A percentile compares a stretch with the other conserved stretches of the same genome.
These are phyloP conservation scores for Usnea hakonensis DNA, from an alignment of 495 filamentous ascomycete species.

Conservation along the genomic window DNA sequence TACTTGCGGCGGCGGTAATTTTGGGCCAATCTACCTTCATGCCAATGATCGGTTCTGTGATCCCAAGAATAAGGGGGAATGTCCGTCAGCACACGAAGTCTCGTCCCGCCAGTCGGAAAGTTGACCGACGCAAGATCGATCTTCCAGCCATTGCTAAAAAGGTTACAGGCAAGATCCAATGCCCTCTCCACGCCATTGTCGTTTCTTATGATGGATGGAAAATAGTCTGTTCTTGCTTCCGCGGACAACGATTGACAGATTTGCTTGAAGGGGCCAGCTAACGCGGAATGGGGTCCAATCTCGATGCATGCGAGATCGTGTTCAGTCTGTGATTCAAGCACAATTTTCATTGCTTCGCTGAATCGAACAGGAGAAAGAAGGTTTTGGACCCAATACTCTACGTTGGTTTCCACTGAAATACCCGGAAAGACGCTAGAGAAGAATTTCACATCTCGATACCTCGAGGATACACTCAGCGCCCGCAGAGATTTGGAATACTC, in stretches of 20 bases:
- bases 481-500: slow-evolving; percentile 4
- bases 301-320: slow-evolving; percentile 32
- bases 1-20: slow-evolving; percentile 18
- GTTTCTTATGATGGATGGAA: background rate
- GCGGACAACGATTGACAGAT: slow-evolving; percentile 22
- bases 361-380: slow-evolving; percentile 10
- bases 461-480: background rate
- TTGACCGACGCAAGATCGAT: slow-evolving; percentile 16
- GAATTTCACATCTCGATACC: background rate
- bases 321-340: background rate
- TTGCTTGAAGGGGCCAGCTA: slow-evolving; percentile 50
- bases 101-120: slow-evolving; percentile 7
- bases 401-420: background rate
- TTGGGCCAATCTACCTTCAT: slow-evolving; percentile 39
- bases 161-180: slow-evolving; percentile 3
- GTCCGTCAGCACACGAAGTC: slow-evolving; percentile 22
- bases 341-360: slow-evolving; percentile 6
- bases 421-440: slow-evolving; percentile 5
- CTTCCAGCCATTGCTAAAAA: slow-evolving; percentile 11
- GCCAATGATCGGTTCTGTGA: slow-evolving; percentile 30
- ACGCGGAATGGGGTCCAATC: slow-evolving; percentile 47
- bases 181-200: background rate
- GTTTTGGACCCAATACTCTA: slow-evolving; percentile 15
- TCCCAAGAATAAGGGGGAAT: slow-evolving; percentile 39
- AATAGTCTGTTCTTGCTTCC: slow-evolving; percentile 17